phyloP scores from a whole-genome alignment of 768 basidiomycete species.

The Tylopilus vinaceipallidus region DNA sequence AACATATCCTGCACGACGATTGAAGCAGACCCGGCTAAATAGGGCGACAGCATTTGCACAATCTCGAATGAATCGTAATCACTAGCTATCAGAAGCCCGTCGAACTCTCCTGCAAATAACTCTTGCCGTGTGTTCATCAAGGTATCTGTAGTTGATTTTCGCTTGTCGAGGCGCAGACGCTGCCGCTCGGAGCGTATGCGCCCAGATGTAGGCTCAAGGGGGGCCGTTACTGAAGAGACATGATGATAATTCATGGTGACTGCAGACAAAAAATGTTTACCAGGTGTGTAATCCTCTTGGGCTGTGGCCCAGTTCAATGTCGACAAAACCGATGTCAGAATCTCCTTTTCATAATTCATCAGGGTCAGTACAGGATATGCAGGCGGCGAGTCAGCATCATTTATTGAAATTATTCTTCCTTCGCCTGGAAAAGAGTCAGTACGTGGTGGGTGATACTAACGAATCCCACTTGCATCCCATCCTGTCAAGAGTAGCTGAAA shows the following conservation, averaged over 20 bases:
- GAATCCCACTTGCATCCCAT: conserved; percentile 62
- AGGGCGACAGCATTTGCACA: conserved; percentile 67
- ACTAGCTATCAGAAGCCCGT: conserved; percentile 82
- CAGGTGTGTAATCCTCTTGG: conserved; percentile 69
- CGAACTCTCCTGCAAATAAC: conserved; percentile 84
- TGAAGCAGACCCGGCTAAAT: conserved; percentile 80
- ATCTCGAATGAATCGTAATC: conserved; percentile 86
- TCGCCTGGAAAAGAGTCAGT: conserved; percentile 46
- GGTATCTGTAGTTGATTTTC: conserved; percentile 65
- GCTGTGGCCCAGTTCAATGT: conserved; percentile 91
- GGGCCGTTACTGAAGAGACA: conserved; percentile 48
- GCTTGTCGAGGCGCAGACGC: conserved; percentile 68
- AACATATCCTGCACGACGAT: conserved; percentile 87
- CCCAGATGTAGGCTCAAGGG: conserved; percentile 55
- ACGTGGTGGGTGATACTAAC: background rate
- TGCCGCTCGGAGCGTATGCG: conserved; percentile 71
- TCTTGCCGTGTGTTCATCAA: conserved; percentile 71
- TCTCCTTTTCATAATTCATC: conserved; percentile 79
- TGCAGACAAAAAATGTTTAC: conserved; percentile 35
- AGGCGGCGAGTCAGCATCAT: conserved; percentile 89
- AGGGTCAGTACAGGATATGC: conserved; percentile 78
- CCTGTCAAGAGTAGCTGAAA: conserved; percentile 80
- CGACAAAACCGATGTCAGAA: conserved; percentile 51
- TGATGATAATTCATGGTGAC: conserved; percentile 1
- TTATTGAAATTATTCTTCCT: conserved; percentile 81